phyloP scores from a whole-genome alignment of 2,329 filamentous ascomycete species.

The Penicillium sp. region DNA sequence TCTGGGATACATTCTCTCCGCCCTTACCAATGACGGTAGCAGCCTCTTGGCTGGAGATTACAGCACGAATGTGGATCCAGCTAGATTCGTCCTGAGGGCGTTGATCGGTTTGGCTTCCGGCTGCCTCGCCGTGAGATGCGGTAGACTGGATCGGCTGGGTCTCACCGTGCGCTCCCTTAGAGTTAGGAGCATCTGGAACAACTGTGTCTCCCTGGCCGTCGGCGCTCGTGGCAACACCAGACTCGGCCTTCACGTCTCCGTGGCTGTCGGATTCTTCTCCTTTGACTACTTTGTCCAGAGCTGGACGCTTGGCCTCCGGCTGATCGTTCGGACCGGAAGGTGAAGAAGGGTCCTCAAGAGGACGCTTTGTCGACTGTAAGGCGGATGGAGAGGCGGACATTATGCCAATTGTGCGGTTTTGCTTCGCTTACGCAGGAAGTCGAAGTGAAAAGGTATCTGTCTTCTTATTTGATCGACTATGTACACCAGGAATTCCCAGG shows the following conservation, averaged over 20 bases:
- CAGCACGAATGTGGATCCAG: conserved; percentile 96
- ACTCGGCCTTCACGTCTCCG: conserved; percentile 32
- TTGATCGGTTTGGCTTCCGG: conserved; percentile 46
- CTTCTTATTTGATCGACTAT: conserved; percentile 62
- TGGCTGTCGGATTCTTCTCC: conserved; percentile 54
- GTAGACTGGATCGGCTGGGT: conserved; percentile 65
- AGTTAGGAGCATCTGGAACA: conserved; percentile 66
- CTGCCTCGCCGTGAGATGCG: conserved; percentile 58
- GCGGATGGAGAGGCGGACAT: conserved; percentile 72
- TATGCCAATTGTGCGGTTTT: conserved; percentile 43
- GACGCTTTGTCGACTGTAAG: conserved; percentile 72
- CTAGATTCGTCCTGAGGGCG: conserved; percentile 82
- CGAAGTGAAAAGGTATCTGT: conserved; percentile 50
- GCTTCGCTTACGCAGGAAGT: conserved; percentile 51
- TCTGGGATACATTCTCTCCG: conserved; percentile 97
- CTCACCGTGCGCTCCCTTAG: conserved; percentile 56
- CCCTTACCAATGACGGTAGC: conserved; percentile 98
- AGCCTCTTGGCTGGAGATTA: conserved; percentile 96
- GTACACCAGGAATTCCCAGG: conserved; percentile 87
- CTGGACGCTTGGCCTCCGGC: conserved; percentile 95
- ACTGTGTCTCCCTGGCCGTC: conserved; percentile 68
- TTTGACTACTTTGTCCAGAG: conserved; percentile 88
- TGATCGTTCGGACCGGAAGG: conserved; percentile 90
- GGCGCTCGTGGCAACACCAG: conserved; percentile 27
- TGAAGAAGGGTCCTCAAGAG: conserved; percentile 94